Evolutionary conservation across 2,329 filamentous ascomycete genomes (phyloP).

Genomic region (Phoma herbarum): DNA sequence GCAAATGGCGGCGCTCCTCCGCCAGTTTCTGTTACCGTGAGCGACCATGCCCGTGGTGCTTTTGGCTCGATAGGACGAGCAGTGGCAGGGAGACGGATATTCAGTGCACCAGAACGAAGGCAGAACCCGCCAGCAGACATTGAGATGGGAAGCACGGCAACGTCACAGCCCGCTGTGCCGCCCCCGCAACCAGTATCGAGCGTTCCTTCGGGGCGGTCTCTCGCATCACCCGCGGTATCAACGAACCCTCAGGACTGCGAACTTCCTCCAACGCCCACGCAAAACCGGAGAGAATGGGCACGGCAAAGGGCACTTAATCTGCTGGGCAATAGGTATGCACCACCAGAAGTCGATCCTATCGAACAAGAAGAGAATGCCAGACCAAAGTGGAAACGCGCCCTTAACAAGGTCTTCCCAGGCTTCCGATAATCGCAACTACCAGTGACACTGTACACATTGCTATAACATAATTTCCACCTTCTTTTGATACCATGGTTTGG

Average conservation of each 20-base stretch:
- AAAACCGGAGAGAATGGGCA: slow-evolving; percentile 56
- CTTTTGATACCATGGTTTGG: slow-evolving; percentile 7
- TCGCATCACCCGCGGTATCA: too few relatives aligned
- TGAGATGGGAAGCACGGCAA: slow-evolving; percentile 36
- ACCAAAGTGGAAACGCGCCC: slow-evolving; percentile 38
- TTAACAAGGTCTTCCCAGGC: slow-evolving; percentile 48
- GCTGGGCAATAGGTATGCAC: slow-evolving; percentile 47
- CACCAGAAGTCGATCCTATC: slow-evolving; percentile 14
- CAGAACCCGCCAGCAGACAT: slow-evolving; percentile 38
- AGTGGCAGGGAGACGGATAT: slow-evolving; percentile 40
- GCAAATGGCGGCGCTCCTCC: slow-evolving; percentile 1
- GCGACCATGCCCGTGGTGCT: slow-evolving; percentile 10
- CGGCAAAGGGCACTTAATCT: slow-evolving; percentile 56
- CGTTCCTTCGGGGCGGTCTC: too few relatives aligned
- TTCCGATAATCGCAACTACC: slow-evolving; percentile 31
- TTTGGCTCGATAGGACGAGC: slow-evolving; percentile 39
- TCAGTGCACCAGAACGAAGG: slow-evolving; percentile 40
- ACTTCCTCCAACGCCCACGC: slow-evolving; percentile 11
- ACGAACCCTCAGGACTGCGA: slow-evolving; percentile 9
- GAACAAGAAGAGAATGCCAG: slow-evolving; percentile 33
- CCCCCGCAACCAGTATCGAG: neutral
- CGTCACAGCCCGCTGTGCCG: neutral
- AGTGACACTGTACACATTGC: neutral
- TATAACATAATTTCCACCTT: slow-evolving; percentile 1
- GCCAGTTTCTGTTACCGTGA: slow-evolving; percentile 1